Evolutionary conservation across 2,329 filamentous ascomycete species (phyloP).

Genomic region (Zasmidium citrigriseum): DNA sequence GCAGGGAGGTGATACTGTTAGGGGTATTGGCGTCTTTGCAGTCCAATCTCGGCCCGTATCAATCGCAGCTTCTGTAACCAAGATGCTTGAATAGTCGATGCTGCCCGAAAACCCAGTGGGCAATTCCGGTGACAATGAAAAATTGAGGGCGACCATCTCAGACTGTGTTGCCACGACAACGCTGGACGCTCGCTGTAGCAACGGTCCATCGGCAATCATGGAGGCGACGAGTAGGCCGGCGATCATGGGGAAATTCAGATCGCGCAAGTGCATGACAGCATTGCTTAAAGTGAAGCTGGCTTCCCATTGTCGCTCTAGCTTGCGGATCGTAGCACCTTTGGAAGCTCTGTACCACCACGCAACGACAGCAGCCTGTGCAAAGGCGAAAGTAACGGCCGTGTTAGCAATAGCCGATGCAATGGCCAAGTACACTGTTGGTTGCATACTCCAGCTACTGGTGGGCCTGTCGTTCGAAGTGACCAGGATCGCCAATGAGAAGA

Average conservation of each 20-base stretch:
- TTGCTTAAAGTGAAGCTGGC: slow-evolving; percentile 2
- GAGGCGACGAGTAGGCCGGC: not conserved
- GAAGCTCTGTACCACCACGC: slow-evolving; percentile 17
- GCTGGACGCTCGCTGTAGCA: slow-evolving; percentile 14
- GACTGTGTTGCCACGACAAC: slow-evolving; percentile 7
- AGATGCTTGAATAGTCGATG: not conserved
- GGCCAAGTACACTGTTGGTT: slow-evolving; percentile 20
- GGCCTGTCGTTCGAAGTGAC: slow-evolving; percentile 13
- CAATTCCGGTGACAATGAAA: slow-evolving; percentile 12
- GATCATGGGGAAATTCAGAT: not conserved
- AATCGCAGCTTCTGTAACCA: not conserved
- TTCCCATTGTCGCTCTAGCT: slow-evolving; percentile 15
- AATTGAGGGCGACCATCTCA: not conserved
- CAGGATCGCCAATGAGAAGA: slow-evolving; percentile 17
- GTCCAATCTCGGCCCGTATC: not conserved
- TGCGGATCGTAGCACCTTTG: slow-evolving; percentile 9
- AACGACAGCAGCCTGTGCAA: slow-evolving; percentile 10
- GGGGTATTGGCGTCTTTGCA: not conserved
- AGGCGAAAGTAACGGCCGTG: slow-evolving; percentile 8
- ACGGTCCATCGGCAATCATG: slow-evolving; percentile 12
- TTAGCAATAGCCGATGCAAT: slow-evolving; percentile 15
- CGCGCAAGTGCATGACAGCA: not conserved
- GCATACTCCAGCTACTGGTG: slow-evolving; percentile 10
- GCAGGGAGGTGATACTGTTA: not conserved
- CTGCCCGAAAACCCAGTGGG: slow-evolving; percentile 12